phyloP scores from a whole-genome alignment of 306 rosid genomes.

The Herpetospermum pedunculosum region DNA sequence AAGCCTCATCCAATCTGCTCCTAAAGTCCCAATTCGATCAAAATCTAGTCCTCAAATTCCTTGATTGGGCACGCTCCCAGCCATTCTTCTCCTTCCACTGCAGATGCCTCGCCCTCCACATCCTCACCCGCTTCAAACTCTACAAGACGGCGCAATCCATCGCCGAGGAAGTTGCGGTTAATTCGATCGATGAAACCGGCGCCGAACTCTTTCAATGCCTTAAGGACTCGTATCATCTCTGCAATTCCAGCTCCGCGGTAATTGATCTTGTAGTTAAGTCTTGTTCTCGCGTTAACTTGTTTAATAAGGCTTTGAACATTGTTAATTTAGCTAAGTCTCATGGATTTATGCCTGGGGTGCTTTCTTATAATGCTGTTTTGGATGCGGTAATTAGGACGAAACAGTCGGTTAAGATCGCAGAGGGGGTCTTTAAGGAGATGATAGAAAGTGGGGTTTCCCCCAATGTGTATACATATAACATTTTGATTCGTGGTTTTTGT shows the following conservation, averaged over 20 bases:
- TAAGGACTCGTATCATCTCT: slow-evolving; percentile 33
- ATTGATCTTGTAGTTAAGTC: slow-evolving; percentile 66
- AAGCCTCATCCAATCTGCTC: slow-evolving; percentile 63
- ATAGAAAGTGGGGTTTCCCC: slow-evolving; percentile 43
- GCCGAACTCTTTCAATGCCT: slow-evolving; percentile 39
- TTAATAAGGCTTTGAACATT: slow-evolving; percentile 35
- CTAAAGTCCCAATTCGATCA: slow-evolving; percentile 51
- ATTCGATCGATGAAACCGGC: slow-evolving; percentile 26
- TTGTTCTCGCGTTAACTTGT: slow-evolving; percentile 37
- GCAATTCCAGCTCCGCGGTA: slow-evolving; percentile 57
- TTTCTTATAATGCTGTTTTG: slow-evolving; percentile 57
- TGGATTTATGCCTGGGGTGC: slow-evolving; percentile 54
- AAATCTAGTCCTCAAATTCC: slow-evolving; percentile 39
- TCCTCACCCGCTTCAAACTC: slow-evolving; percentile 71
- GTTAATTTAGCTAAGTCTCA: slow-evolving; percentile 39
- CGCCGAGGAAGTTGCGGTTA: slow-evolving; percentile 42
- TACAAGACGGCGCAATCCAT: slow-evolving; percentile 59
- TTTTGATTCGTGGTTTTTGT: slow-evolving; percentile 62
- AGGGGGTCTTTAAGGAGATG: slow-evolving; percentile 51
- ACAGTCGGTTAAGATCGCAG: slow-evolving; percentile 25
- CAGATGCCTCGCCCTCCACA: slow-evolving; percentile 75
- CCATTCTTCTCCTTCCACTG: slow-evolving; percentile 43
- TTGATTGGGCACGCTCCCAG: slow-evolving; percentile 47
- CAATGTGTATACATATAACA: slow-evolving; percentile 60
- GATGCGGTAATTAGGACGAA: slow-evolving; percentile 34